Evolutionary conservation across 176 grass and related monocot genomes (phyloP).

Genomic region (Oryza glumipatula): DNA sequence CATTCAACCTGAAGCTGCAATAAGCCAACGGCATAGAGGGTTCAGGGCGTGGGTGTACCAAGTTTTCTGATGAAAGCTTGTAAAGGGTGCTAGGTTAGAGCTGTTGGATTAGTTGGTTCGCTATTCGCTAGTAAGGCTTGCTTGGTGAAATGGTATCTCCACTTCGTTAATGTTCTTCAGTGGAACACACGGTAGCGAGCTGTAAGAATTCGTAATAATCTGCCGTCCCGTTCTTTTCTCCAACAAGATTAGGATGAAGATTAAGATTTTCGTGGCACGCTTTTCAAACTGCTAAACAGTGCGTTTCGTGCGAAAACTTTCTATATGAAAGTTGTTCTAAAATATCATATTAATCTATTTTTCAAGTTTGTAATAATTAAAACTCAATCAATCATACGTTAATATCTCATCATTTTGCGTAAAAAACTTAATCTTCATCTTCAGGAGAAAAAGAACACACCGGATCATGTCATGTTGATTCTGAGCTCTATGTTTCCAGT

Average conservation of each 20-base stretch:
- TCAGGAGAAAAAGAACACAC: too few species aligned
- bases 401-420: too few species aligned
- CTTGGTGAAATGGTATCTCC: not conserved
- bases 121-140: constrained; percentile 15
- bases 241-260: too few species aligned
- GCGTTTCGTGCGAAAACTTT: too few species aligned
- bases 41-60: not conserved
- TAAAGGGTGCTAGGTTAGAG: constrained; percentile 46
- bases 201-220: constrained; percentile 47
- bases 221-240: not conserved
- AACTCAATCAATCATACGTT: too few species aligned
- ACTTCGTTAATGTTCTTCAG: not conserved
- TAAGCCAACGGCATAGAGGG: not conserved
- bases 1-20: constrained; percentile 11
- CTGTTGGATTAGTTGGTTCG: constrained; percentile 9
- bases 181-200: not conserved
- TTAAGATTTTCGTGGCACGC: too few species aligned
- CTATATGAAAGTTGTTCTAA: too few species aligned
- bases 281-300: too few species aligned
- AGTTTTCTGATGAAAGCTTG: constrained; percentile 10
- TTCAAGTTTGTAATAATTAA: too few species aligned
- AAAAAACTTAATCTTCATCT: too few species aligned
- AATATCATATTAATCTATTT: too few species aligned
- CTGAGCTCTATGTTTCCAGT: too few species aligned
- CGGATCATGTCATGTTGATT: not conserved